A percentile compares a stretch with the other conserved stretches of the same genome.
phyloP scores from a whole-genome alignment of 2,329 filamentous ascomycete species.

The Juglanconis sp. region DNA sequence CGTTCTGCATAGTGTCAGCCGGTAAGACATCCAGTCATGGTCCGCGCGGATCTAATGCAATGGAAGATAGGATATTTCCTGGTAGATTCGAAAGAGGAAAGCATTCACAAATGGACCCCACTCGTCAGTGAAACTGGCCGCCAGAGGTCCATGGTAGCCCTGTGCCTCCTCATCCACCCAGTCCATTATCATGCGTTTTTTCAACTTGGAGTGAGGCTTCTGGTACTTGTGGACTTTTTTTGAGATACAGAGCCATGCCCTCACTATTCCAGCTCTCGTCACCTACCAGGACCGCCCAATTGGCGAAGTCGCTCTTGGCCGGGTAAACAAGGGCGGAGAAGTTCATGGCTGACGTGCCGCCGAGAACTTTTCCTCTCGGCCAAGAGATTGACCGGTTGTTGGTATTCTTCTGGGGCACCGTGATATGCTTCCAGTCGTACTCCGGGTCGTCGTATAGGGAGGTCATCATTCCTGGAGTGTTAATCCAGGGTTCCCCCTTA shows the following conservation, averaged over 20 bases:
- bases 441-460: conserved; percentile 30
- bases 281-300: conserved; percentile 24
- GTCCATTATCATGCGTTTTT: background rate
- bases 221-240: conserved; percentile 25
- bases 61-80: no score
- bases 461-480: conserved; percentile 33
- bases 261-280: conserved; percentile 26
- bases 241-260: conserved; percentile 29
- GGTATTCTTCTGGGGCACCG: conserved; percentile 31
- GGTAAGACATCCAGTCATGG: background rate
- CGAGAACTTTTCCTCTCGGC: conserved; percentile 29
- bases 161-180: conserved; percentile 1
- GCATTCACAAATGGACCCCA: background rate
- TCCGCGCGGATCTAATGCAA: no score
- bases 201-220: background rate
- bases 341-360: conserved; percentile 29
- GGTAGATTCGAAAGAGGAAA: background rate
- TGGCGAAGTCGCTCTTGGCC: conserved; percentile 23
- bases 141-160: background rate
- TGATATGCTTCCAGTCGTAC: conserved; percentile 39
- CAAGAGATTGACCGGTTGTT: conserved; percentile 30
- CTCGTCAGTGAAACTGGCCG: background rate
- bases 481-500: conserved; percentile 30
- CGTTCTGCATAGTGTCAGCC: background rate
- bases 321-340: conserved; percentile 26